These are phyloP conservation scores for Pseudogymnoascus sp. DNA, from an alignment of 2,329 filamentous ascomycete genomes.

Conservation along the genomic window DNA sequence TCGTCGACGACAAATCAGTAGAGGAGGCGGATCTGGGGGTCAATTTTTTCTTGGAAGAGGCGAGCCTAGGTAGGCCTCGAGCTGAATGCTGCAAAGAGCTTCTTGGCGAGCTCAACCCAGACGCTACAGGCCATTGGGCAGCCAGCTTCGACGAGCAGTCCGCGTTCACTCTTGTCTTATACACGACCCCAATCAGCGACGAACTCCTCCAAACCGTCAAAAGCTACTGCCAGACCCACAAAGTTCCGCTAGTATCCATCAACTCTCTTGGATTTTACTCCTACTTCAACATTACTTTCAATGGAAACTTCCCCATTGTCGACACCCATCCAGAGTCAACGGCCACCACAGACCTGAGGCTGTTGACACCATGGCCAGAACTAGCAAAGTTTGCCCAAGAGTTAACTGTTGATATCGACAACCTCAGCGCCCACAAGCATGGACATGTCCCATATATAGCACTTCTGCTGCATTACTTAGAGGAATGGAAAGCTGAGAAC, in stretches of 20 bases:
- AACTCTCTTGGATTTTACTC: conserved; percentile 92
- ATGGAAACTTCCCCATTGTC: conserved; percentile 79
- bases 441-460: conserved; percentile 86
- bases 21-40: conserved; percentile 78
- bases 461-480: conserved; percentile 74
- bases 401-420: conserved; percentile 62
- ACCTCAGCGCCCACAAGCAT: conserved; percentile 70
- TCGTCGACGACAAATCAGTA: conserved; percentile 75
- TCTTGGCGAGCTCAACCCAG: conserved; percentile 83
- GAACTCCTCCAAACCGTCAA: conserved; percentile 44
- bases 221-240: conserved; percentile 43
- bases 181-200: conserved; percentile 50
- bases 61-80: conserved; percentile 66
- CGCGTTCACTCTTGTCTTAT: conserved; percentile 53
- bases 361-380: conserved; percentile 81
- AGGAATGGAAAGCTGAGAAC: conserved; percentile 69
- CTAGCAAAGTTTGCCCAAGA: conserved; percentile 58
- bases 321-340: conserved; percentile 92
- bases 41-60: conserved; percentile 91
- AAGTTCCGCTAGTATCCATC: conserved; percentile 70
- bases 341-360: conserved; percentile 73
- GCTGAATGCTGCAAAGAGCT: conserved; percentile 71
- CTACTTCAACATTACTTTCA: conserved; percentile 73
- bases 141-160: conserved; percentile 37
- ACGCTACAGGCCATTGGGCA: conserved; percentile 71